These are phyloP conservation scores for Colletotrichum sansevieriae DNA, from an alignment of 2,329 filamentous ascomycete genomes.

Conservation along the genomic window DNA sequence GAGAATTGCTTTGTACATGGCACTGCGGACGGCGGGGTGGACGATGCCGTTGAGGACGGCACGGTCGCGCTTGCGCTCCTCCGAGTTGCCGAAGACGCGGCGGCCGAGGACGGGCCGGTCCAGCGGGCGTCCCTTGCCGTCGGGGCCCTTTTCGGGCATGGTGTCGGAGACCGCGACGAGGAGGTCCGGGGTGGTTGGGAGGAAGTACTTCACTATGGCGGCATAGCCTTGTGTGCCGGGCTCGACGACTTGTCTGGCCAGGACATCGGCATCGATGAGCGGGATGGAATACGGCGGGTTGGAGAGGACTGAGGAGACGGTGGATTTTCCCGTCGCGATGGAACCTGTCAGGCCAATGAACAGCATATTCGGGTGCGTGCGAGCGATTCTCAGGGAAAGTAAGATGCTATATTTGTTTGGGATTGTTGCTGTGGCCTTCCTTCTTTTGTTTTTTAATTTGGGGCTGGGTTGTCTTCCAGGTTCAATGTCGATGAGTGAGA, in stretches of 20 bases:
- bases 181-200: constrained; percentile 85
- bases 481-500: too few species aligned
- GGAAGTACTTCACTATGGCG: constrained; percentile 86
- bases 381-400: too few species aligned
- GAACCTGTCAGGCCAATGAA: constrained; percentile 96
- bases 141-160: constrained; percentile 66
- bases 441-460: too few species aligned
- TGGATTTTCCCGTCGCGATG: constrained; percentile 98
- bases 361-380: constrained; percentile 72
- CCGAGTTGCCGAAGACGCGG: constrained; percentile 85
- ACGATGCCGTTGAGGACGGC: constrained; percentile 89
- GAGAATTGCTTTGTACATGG: constrained; percentile 83
- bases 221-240: constrained; percentile 88
- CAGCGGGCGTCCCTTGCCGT: constrained; percentile 77
- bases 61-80: constrained; percentile 78
- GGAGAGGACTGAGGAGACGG: constrained; percentile 86
- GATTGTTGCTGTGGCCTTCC: too few species aligned
- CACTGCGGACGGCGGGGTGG: constrained; percentile 87
- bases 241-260: constrained; percentile 94
- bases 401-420: too few species aligned
- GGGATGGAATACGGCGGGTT: constrained; percentile 86
- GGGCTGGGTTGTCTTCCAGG: too few species aligned
- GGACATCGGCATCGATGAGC: constrained; percentile 92
- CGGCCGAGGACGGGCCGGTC: constrained; percentile 89
- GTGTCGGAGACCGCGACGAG: constrained; percentile 71